A percentile compares a stretch with the other conserved stretches of the same genome.
phyloP scores from a whole-genome alignment of 305 asterid genomes.

The Fraxinus paxiana region DNA sequence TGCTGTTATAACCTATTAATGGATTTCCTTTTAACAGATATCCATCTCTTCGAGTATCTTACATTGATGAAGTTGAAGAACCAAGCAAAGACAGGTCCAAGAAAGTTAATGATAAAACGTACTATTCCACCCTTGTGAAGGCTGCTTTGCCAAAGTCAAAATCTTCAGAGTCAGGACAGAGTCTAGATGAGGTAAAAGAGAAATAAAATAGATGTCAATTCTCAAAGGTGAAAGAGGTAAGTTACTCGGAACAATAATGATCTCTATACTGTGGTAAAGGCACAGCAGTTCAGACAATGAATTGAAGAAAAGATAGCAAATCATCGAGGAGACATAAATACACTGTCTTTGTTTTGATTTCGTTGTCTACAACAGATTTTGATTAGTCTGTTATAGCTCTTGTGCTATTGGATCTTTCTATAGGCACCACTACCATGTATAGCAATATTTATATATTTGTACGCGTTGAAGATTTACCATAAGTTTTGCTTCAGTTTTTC shows the following conservation, averaged over 20 bases:
- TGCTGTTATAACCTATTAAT: slow-evolving; percentile 28
- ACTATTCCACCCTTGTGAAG: slow-evolving; percentile 89
- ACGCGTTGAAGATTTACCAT: slow-evolving; percentile 1
- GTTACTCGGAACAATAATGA: not conserved
- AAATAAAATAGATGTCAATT: slow-evolving; percentile 12
- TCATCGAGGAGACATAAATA: not conserved
- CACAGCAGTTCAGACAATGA: not conserved
- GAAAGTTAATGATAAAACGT: slow-evolving; percentile 80
- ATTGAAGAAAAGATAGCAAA: not conserved
- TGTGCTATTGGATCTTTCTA: slow-evolving; percentile 12
- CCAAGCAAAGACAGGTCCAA: slow-evolving; percentile 74
- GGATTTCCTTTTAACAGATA: slow-evolving; percentile 42
- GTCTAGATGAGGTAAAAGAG: slow-evolving; percentile 80
- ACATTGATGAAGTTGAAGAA: slow-evolving; percentile 97
- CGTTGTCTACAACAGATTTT: slow-evolving; percentile 2
- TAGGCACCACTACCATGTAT: not conserved
- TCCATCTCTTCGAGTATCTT: slow-evolving; percentile 97
- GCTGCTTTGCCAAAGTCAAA: slow-evolving; percentile 87
- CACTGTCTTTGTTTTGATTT: slow-evolving; percentile 6
- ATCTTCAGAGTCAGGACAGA: slow-evolving; percentile 85
- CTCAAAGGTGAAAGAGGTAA: slow-evolving; percentile 19
- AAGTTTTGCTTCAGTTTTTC: slow-evolving; percentile 5
- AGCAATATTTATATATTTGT: not conserved
- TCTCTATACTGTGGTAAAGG: not conserved
- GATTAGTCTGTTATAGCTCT: not conserved